Evolutionary conservation across 352 stramenopile genomes (phyloP).

Genomic region (Peronospora tabacina): DNA sequence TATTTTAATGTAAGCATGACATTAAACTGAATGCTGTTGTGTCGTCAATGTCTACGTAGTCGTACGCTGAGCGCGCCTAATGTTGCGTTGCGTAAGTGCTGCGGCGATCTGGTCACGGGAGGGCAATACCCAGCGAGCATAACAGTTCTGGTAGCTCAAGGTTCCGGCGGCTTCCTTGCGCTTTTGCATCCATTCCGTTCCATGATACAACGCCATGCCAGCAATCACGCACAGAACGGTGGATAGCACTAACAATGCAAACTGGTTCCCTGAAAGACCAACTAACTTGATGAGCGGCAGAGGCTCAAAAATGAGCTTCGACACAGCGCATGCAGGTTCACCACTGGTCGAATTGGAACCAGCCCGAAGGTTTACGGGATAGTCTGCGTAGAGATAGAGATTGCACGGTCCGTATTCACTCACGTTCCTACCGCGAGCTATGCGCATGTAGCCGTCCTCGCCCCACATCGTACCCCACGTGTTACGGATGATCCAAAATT

Average conservation of each 20-base stretch:
- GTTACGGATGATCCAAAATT: slow-evolving; percentile 89
- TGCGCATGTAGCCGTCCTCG: slow-evolving; percentile 75
- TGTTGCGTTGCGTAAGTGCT: slow-evolving; percentile 25
- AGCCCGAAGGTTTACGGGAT: slow-evolving; percentile 46
- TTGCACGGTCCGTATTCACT: slow-evolving; percentile 54
- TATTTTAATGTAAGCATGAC: slow-evolving; percentile 34
- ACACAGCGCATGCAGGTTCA: slow-evolving; percentile 33
- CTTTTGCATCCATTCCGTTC: slow-evolving; percentile 40
- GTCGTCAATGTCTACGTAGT: slow-evolving; percentile 10
- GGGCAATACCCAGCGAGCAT: slow-evolving; percentile 55
- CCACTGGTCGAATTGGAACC: slow-evolving; percentile 17
- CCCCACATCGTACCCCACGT: slow-evolving; percentile 88
- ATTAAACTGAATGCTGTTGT: slow-evolving; percentile 12
- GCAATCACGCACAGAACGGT: slow-evolving; percentile 26
- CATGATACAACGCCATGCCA: slow-evolving; percentile 40
- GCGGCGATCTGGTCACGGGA: slow-evolving; percentile 53
- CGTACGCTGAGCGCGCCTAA: slow-evolving; percentile 7
- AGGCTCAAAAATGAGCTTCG: slow-evolving; percentile 24
- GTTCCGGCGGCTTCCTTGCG: slow-evolving; percentile 33
- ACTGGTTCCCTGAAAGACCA: slow-evolving; percentile 29
- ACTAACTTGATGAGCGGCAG: slow-evolving; percentile 37
- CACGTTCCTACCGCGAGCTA: slow-evolving; percentile 36
- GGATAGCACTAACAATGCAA: slow-evolving; percentile 36
- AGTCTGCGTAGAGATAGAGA: slow-evolving; percentile 64
- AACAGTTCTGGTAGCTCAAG: slow-evolving; percentile 48